Percentiles rank a stretch among this genome's conserved stretches.
These are phyloP conservation scores for Tylopilus orsonianus DNA, from an alignment of 1,284 basidiomycete species.

Conservation along the genomic window DNA sequence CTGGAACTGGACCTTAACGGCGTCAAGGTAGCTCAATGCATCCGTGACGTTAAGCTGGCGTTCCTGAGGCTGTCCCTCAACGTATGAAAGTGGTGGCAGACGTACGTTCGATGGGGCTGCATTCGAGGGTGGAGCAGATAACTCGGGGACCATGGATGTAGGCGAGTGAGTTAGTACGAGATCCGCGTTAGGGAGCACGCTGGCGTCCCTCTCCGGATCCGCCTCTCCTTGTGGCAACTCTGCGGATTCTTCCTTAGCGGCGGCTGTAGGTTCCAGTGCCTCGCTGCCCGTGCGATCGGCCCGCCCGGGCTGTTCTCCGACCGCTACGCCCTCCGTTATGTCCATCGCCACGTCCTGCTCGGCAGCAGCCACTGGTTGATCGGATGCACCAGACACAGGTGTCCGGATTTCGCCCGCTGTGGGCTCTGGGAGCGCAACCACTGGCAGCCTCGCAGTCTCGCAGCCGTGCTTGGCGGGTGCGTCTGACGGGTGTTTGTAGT, in stretches of 20 bases:
- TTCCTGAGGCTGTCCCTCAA: slow-evolving; percentile 31
- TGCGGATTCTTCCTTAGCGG: slow-evolving; percentile 9
- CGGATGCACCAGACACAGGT: slow-evolving; percentile 13
- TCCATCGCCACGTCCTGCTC: slow-evolving; percentile 30
- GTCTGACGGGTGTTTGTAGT: slow-evolving; percentile 2
- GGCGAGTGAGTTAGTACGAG: slow-evolving; percentile 17
- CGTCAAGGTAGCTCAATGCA: slow-evolving; percentile 92
- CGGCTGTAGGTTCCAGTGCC: slow-evolving; percentile 2
- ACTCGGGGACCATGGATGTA: slow-evolving; percentile 12
- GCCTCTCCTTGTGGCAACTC: slow-evolving; percentile 11
- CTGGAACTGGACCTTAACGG: slow-evolving; percentile 87
- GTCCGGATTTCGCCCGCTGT: not conserved
- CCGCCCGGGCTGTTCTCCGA: slow-evolving; percentile 17
- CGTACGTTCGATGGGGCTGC: slow-evolving; percentile 5
- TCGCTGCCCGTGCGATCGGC: slow-evolving; percentile 11
- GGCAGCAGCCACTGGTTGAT: slow-evolving; percentile 26
- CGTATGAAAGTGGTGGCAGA: slow-evolving; percentile 22
- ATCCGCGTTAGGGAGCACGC: slow-evolving; percentile 22
- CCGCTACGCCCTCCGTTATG: slow-evolving; percentile 17
- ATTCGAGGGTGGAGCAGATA: slow-evolving; percentile 7
- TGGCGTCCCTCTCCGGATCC: slow-evolving; percentile 25
- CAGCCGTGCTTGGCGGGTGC: slow-evolving; percentile 1
- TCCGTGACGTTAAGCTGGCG: slow-evolving; percentile 79
- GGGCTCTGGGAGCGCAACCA: slow-evolving; percentile 12
- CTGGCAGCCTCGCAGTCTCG: not conserved